A percentile compares a stretch with the other conserved stretches of the same genome.
These are phyloP conservation scores for Fusarium sp. DNA, from an alignment of 2,329 filamentous ascomycete genomes.

Conservation along the genomic window DNA sequence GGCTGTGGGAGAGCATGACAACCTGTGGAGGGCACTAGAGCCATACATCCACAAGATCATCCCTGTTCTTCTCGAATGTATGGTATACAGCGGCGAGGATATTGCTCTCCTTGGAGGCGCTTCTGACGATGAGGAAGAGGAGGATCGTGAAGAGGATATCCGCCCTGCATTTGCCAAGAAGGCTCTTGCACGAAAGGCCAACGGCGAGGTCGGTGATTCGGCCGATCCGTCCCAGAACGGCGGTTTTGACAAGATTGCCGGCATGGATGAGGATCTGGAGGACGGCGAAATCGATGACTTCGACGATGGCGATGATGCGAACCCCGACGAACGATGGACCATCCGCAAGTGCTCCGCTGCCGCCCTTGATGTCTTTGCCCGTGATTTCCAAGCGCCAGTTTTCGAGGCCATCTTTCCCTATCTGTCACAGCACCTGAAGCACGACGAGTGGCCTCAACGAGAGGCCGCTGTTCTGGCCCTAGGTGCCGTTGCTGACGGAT, in stretches of 20 bases:
- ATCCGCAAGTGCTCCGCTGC: constrained; percentile 97
- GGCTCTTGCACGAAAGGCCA: constrained; percentile 68
- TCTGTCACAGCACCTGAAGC: constrained; percentile 87
- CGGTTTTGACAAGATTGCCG: constrained; percentile 66
- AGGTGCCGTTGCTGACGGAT: constrained; percentile 94
- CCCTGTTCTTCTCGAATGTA: constrained; percentile 89
- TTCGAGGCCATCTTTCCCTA: constrained; percentile 95
- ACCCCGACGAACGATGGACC: constrained; percentile 94
- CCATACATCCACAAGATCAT: constrained; percentile 88
- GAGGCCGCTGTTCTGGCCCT: constrained; percentile 95
- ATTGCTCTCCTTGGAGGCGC: constrained; percentile 86
- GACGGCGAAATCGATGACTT: constrained; percentile 88
- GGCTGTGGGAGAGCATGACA: constrained; percentile 87
- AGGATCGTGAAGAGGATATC: constrained; percentile 91
- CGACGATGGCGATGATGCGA: constrained; percentile 80
- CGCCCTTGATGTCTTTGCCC: constrained; percentile 92
- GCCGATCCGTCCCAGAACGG: constrained; percentile 65
- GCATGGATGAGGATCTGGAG: constrained; percentile 80
- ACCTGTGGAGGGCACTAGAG: constrained; percentile 79
- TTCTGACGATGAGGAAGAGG: constrained; percentile 89
- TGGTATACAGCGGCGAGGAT: constrained; percentile 97
- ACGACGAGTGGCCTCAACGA: constrained; percentile 89
- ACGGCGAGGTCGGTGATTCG: constrained; percentile 63
- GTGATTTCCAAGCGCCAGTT: constrained; percentile 87
- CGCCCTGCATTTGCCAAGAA: constrained; percentile 90